phyloP scores from a whole-genome alignment of 345 rosid genomes.

The Mercurialis annua region DNA sequence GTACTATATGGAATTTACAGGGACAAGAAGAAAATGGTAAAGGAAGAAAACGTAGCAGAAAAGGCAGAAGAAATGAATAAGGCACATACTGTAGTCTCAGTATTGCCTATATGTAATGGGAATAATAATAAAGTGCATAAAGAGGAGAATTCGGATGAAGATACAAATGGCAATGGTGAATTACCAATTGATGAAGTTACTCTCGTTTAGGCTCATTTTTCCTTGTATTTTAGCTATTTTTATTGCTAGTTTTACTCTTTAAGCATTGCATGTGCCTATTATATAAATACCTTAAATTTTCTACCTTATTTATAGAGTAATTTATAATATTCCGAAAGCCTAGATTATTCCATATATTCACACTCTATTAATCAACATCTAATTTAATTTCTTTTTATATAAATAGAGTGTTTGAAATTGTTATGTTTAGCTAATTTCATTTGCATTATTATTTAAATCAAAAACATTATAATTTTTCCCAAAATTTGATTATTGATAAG shows the following conservation, averaged over 20 bases:
- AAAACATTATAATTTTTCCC: too few species aligned
- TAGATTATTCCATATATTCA: too few species aligned
- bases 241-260: not conserved
- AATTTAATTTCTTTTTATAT: too few species aligned
- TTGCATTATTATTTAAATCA: too few species aligned
- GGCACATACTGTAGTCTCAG: not conserved
- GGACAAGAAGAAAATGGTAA: not conserved
- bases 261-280: not conserved
- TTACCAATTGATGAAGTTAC: not conserved
- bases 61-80: not conserved
- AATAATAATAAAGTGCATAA: not conserved
- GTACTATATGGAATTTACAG: conserved; percentile 32
- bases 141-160: not conserved
- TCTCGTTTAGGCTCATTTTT: not conserved
- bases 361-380: too few species aligned
- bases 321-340: too few species aligned
- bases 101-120: not conserved
- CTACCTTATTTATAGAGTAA: too few species aligned
- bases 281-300: not conserved
- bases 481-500: too few species aligned
- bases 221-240: not conserved
- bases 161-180: not conserved
- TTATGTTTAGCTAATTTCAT: too few species aligned
- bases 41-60: not conserved
- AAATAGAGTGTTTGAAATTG: too few species aligned